phyloP scores from a whole-genome alignment of 352 stramenopile species.

The Pythium utonaiense region DNA sequence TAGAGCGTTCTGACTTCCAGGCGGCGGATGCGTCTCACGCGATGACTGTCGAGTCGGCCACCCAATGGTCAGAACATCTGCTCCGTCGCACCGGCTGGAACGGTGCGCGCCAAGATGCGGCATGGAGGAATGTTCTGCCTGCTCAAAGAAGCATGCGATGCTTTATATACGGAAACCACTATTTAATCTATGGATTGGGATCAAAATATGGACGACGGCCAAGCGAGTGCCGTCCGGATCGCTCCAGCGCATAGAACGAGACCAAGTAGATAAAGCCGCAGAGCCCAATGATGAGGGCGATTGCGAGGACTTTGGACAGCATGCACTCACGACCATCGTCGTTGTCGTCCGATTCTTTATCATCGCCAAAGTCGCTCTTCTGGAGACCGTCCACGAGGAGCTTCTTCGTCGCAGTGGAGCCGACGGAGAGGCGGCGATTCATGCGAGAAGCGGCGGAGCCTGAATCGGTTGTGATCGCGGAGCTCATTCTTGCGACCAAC shows the following conservation, averaged over 20 bases:
- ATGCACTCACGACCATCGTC: conserved; percentile 35
- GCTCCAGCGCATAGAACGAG: conserved; percentile 22
- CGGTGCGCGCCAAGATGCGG: neutral
- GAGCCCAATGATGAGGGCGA: conserved; percentile 31
- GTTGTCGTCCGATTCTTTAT: conserved; percentile 9
- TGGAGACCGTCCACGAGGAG: neutral
- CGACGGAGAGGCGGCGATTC: neutral
- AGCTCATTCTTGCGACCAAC: too few species aligned
- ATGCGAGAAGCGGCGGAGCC: neutral
- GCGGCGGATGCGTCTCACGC: neutral
- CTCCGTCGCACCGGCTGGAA: conserved; percentile 20
- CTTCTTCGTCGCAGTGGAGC: neutral
- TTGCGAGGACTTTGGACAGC: conserved; percentile 44
- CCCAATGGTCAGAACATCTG: conserved; percentile 14
- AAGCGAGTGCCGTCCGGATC: neutral
- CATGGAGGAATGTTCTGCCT: neutral
- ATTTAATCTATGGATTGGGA: conserved; percentile 23
- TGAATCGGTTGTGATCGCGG: too few species aligned
- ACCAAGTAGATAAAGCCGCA: conserved; percentile 51
- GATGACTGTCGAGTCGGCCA: neutral
- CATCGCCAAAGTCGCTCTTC: neutral
- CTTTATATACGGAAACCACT: conserved; percentile 1
- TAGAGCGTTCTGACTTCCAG: neutral
- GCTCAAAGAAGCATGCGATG: neutral
- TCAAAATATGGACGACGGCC: conserved; percentile 7